Evolutionary conservation across 2,329 filamentous ascomycete genomes (phyloP).

Genomic region (Elsinoe necatrix): DNA sequence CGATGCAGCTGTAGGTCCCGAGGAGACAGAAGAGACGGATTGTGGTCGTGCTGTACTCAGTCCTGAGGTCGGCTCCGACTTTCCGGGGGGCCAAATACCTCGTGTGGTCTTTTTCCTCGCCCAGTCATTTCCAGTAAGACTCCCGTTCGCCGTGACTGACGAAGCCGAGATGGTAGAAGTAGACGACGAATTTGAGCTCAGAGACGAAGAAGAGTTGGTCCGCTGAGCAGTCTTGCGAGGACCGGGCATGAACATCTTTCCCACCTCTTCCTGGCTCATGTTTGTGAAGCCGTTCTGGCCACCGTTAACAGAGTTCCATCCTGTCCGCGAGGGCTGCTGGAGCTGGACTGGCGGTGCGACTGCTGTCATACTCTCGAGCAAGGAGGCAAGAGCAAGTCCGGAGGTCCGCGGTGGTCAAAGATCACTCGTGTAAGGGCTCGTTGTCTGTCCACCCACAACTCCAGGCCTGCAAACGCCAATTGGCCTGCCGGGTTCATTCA

Average conservation of each 20-base stretch:
- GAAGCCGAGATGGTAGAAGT: conserved; percentile 54
- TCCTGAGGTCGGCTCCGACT: conserved; percentile 57
- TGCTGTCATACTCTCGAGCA: conserved; percentile 49
- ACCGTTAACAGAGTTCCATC: conserved; percentile 53
- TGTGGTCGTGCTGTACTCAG: conserved; percentile 55
- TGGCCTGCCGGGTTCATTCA: conserved; percentile 2
- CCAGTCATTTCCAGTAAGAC: conserved; percentile 26
- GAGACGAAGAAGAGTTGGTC: conserved; percentile 83
- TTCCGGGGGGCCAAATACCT: conserved; percentile 57
- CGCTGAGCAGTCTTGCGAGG: conserved; percentile 80
- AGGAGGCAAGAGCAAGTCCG: conserved; percentile 6
- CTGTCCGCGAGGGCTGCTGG: conserved; percentile 51
- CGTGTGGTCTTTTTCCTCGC: conserved; percentile 44
- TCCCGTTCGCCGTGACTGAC: conserved; percentile 22
- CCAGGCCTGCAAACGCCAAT: neutral
- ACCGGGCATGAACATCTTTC: conserved; percentile 59
- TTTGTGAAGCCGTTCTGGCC: conserved; percentile 55
- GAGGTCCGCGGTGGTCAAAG: neutral
- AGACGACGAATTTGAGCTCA: conserved; percentile 55
- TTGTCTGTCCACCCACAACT: conserved; percentile 11
- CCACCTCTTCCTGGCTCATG: conserved; percentile 75
- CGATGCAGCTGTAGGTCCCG: conserved; percentile 51
- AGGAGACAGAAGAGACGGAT: conserved; percentile 49
- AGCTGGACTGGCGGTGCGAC: conserved; percentile 57
- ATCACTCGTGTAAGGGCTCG: neutral